phyloP scores from a whole-genome alignment of 2,329 filamentous ascomycete species.

The Fusarium sp. region DNA sequence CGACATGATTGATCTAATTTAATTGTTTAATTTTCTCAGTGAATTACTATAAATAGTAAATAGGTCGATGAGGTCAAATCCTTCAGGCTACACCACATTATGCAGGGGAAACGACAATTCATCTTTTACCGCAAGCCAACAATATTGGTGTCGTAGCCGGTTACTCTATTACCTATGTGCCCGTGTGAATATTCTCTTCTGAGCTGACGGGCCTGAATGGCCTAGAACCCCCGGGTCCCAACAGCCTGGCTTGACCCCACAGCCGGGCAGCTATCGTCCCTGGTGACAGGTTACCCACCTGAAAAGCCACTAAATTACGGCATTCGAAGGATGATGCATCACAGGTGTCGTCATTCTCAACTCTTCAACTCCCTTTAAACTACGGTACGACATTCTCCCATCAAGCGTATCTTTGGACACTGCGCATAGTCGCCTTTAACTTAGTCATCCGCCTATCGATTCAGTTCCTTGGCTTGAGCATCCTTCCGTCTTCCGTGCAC shows the following conservation, averaged over 20 bases:
- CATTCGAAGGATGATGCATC: conserved; percentile 20
- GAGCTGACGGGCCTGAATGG: too few species aligned
- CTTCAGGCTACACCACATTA: too few species aligned
- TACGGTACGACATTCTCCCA: not conserved
- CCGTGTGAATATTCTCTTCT: too few species aligned
- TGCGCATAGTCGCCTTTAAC: not conserved
- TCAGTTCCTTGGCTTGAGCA: not conserved
- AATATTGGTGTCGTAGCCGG: too few species aligned
- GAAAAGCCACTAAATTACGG: not conserved
- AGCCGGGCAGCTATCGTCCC: conserved; percentile 9
- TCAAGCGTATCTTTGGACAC: not conserved
- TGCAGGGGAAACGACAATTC: too few species aligned
- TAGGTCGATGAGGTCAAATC: too few species aligned
- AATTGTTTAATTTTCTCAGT: not conserved
- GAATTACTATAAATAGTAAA: too few species aligned
- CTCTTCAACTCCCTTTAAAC: conserved; percentile 1
- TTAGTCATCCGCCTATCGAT: not conserved
- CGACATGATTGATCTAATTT: not conserved
- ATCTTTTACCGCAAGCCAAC: too few species aligned
- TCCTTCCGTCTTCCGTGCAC: not conserved
- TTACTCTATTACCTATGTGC: too few species aligned
- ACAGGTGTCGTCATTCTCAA: conserved; percentile 32
- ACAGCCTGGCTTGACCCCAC: not conserved
- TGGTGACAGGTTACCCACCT: conserved; percentile 8
- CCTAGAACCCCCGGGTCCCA: too few species aligned